Percentiles rank a stretch among this genome's conserved stretches.
Evolutionary conservation across 495 filamentous ascomycete genomes (phyloP).

Genomic region (Acidomyces sp.): DNA sequence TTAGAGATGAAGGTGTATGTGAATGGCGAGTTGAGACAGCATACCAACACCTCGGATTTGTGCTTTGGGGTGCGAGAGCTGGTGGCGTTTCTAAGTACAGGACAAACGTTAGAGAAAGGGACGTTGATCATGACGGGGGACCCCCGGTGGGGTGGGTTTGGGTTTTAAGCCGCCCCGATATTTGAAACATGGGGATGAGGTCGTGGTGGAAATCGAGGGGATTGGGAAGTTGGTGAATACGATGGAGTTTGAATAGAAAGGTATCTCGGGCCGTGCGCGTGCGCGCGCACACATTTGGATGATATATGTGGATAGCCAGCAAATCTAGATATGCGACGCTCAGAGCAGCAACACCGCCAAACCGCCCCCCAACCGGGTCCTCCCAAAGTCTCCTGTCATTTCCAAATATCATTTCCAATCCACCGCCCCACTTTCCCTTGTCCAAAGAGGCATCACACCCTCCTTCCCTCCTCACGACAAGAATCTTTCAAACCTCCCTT

Average conservation of each 20-base stretch:
- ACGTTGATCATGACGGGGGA: constrained; percentile 29
- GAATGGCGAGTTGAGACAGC: constrained; percentile 32
- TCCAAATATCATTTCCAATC: too few relatives aligned
- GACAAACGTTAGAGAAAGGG: constrained; percentile 24
- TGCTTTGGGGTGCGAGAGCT: constrained; percentile 29
- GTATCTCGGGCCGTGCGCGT: too few relatives aligned
- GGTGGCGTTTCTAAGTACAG: constrained; percentile 24
- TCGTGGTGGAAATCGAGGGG: constrained; percentile 41
- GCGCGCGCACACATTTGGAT: too few relatives aligned
- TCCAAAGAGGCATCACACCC: neutral
- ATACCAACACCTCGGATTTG: constrained; percentile 28
- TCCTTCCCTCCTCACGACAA: constrained; percentile 1
- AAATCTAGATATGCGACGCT: neutral
- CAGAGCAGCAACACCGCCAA: too few relatives aligned
- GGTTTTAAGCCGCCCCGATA: constrained; percentile 43
- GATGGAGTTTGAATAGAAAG: constrained; percentile 22
- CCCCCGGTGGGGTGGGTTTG: constrained; percentile 30
- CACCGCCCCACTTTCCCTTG: neutral
- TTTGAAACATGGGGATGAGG: constrained; percentile 46
- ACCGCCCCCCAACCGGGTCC: too few relatives aligned
- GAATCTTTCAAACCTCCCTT: constrained; percentile 14
- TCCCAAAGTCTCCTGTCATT: too few relatives aligned
- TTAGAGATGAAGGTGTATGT: constrained; percentile 30
- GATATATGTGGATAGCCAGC: neutral
- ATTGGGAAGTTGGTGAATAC: constrained; percentile 32